These are phyloP conservation scores for Hypoxylon sp. DNA, from an alignment of 2,329 filamentous ascomycete species.

Conservation along the genomic window DNA sequence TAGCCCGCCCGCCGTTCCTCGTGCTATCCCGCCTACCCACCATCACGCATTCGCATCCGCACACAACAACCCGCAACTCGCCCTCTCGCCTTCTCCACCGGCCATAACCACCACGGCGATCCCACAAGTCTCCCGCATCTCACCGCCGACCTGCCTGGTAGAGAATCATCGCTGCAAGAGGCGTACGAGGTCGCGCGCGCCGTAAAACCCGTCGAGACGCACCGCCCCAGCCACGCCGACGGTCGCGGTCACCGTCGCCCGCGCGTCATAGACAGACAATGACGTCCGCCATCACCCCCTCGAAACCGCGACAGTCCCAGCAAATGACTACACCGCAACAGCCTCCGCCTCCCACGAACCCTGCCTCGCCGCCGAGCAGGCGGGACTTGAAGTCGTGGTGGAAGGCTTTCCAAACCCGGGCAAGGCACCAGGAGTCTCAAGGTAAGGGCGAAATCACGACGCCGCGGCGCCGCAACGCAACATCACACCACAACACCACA, in stretches of 20 bases:
- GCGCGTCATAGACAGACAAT: constrained; percentile 47
- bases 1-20: constrained; percentile 2
- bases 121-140: constrained; percentile 11
- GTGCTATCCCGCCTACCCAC: constrained; percentile 19
- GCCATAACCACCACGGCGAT: constrained; percentile 11
- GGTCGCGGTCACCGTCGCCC: constrained; percentile 39
- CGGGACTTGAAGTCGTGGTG: constrained; percentile 95
- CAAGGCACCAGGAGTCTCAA: constrained; percentile 63
- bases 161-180: constrained; percentile 3
- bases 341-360: constrained; percentile 46
- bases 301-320: constrained; percentile 35
- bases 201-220: constrained; percentile 18
- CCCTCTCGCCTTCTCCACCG: not conserved
- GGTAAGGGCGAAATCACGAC: constrained; percentile 55
- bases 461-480: too few relatives aligned
- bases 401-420: constrained; percentile 86
- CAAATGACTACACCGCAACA: constrained; percentile 42
- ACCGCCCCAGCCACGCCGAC: constrained; percentile 26
- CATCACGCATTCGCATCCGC: constrained; percentile 10
- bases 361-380: constrained; percentile 79
- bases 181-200: constrained; percentile 29
- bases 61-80: not conserved
- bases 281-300: constrained; percentile 45
- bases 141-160: constrained; percentile 16
- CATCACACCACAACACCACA: not conserved